Conservation (phyloP, 371 early-diverging fungal genomes). For the Mucor piriformis region DNA sequence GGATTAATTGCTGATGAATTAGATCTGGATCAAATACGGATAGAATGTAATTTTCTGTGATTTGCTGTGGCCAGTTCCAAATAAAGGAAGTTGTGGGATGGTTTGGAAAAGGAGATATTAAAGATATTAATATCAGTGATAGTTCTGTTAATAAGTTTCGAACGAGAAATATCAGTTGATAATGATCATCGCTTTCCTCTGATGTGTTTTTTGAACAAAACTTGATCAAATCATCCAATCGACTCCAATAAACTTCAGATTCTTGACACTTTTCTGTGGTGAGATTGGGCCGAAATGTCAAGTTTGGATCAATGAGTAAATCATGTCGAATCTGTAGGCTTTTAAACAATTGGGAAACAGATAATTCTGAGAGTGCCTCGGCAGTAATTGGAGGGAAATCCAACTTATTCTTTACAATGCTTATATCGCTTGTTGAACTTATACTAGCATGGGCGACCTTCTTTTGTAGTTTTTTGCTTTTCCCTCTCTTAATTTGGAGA, state of each 20-base stretch:
- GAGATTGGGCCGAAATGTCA: conserved; percentile 75
- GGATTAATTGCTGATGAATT: conserved; percentile 47
- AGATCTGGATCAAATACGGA: conserved; percentile 44
- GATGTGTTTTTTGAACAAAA: background rate
- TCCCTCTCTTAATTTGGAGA: conserved; percentile 15
- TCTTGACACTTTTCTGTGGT: conserved; percentile 36
- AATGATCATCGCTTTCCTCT: background rate
- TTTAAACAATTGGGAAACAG: conserved; percentile 65
- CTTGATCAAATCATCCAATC: conserved; percentile 12
- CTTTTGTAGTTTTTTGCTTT: background rate
- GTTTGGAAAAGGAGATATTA: conserved; percentile 48
- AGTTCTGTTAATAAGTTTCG: conserved; percentile 19
- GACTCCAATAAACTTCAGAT: conserved; percentile 18
- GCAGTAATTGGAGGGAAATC: conserved; percentile 37
- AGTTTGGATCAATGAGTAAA: conserved; percentile 71
- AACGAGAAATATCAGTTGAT: conserved; percentile 9
- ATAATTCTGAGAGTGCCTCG: conserved; percentile 32
- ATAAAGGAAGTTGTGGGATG: conserved; percentile 6
- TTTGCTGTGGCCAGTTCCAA: conserved; percentile 28
- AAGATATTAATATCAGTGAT: conserved; percentile 11
- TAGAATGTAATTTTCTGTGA: conserved; percentile 13
- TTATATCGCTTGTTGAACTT: background rate
- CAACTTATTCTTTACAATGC: conserved; percentile 11
- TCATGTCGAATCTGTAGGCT: conserved; percentile 80
- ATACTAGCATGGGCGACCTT: background rate